Base-by-base conservation (phyloP, 1,284 basidiomycete species). In the Tylopilus sp. region DNA sequence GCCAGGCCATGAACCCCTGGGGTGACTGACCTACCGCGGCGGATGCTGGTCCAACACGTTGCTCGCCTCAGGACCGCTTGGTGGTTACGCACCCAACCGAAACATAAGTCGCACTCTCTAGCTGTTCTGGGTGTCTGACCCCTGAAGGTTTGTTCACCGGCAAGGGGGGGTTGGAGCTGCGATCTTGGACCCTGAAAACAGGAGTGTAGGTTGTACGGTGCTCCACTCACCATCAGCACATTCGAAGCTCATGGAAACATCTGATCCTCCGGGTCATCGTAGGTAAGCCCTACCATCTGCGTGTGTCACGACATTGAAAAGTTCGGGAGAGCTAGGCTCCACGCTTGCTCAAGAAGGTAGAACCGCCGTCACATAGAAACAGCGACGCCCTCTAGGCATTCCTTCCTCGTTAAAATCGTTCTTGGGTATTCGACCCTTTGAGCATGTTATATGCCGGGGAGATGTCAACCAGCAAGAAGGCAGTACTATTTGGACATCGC, bases 401-500 rank as follows among this genome's bases (percentile, higher is more conserved):
- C 23, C 23, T 37, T 44, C 11, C 30, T 33, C 26, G 21, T 46
- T 39, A n/a, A n/a, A 29, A 23, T 19, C 31, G 40, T 48, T 48
- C 34, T 21, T 43, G 9, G 41, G 39, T 28, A 21, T 36, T 18
- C 30, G 25, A 16, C 3, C 36, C 16, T 35, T 8, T 29, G 41
- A 48, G 19, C 35, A 41, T 44, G 13, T 28, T 40, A 66, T 40
- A 66, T 66, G 60, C 72, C 71, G 23, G 35, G 35, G 40, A 65
- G 36, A 69, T 79, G 41, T 78, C 79, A 40, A 80, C 75, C 21
- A 84, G 82, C 61, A 73, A 68, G 47, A 77, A 74, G 62, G 81
- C 81, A 15, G 76, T 59, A 46, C 61, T 79, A 26, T 71, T 85
- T 42, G 82, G 86, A 85, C 65, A 78, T 85, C 55, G 71, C 71